A percentile compares a stretch with the other conserved stretches of the same genome.
phyloP scores from a whole-genome alignment of 495 filamentous ascomycete species.

The Trichocladium uniseriatum region DNA sequence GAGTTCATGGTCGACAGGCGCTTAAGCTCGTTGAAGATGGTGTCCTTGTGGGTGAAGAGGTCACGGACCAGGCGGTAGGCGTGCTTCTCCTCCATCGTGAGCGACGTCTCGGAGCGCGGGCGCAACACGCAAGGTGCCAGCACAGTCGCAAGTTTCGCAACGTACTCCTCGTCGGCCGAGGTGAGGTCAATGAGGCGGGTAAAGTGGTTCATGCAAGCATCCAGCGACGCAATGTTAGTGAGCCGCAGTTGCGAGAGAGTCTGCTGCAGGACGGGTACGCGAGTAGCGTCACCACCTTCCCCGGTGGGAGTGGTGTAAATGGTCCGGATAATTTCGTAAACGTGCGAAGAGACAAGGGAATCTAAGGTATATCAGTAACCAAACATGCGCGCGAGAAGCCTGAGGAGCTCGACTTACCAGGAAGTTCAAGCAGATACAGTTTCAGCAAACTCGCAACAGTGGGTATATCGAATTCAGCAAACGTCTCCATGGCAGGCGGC shows the following conservation, averaged over 20 bases:
- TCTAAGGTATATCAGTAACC: constrained; percentile 43
- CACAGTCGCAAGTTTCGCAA: constrained; percentile 63
- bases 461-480: constrained; percentile 82
- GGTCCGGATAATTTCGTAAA: constrained; percentile 97
- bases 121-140: constrained; percentile 84
- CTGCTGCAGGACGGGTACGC: constrained; percentile 88
- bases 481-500: constrained; percentile 59
- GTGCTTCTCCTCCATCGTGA: constrained; percentile 93
- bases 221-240: constrained; percentile 95
- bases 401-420: constrained; percentile 67
- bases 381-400: too few species aligned
- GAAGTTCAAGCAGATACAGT: constrained; percentile 91
- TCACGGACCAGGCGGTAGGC: constrained; percentile 87
- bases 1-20: constrained; percentile 67
- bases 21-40: constrained; percentile 93
- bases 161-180: constrained; percentile 83
- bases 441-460: constrained; percentile 91
- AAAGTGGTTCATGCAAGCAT: constrained; percentile 96
- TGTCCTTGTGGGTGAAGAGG: constrained; percentile 85
- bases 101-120: constrained; percentile 70
- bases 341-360: constrained; percentile 93
- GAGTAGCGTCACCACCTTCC: constrained; percentile 54
- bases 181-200: constrained; percentile 94
- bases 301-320: constrained; percentile 83
- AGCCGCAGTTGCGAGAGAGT: constrained; percentile 90